Base-by-base conservation (phyloP, 257 asterid species). In the Thymus mandschuricus region DNA sequence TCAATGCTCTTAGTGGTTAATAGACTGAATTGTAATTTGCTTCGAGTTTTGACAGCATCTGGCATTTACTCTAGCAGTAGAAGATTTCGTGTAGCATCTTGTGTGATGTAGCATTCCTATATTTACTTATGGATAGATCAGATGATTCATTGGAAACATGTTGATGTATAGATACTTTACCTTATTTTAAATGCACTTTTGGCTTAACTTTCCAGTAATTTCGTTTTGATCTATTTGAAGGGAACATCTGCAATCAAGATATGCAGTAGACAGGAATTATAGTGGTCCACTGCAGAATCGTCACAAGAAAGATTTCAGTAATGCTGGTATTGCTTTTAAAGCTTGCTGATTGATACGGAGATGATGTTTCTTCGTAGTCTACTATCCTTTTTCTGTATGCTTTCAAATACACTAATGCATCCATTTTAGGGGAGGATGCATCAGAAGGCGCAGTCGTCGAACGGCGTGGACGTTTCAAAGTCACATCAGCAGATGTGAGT, bases 381-480 rank as follows among this genome's bases (percentile, higher is more conserved):
- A 11, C 52, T 38, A n/a, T 57, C 58, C 58, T 6, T 52, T 6
- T 3, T 15, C 38, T 46, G 28, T 58, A 45, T 72, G 2, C 38
- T n/a, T 28, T 29, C 49, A 46, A 35, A 66, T 40, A 60, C 56
- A 60, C 35, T 61, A 60, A 48, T 3, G 51, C 74, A 63, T 85
- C 56, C 76, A 66, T 75, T 75, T 73, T 70, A 92, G 98, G 83
- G 64, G 96, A 92, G 51, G 95, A 90, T 70, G 70, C 80, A 70
- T 83, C 98, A 48, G 97, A 92, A 82, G 91, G 91, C 55, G 89
- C 92, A 76, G 71, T 88, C 8, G 79, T 92, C 72, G 95, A 87
- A 83, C 89, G 90, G 61, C 84, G 77, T 85, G 98, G 98, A 34
- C 98, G 98, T 43, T 92, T 90, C 84, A 87, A 90, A 84, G 97